Base-by-base conservation (phyloP, 306 rosid genomes). In the Rubus idaeus region DNA sequence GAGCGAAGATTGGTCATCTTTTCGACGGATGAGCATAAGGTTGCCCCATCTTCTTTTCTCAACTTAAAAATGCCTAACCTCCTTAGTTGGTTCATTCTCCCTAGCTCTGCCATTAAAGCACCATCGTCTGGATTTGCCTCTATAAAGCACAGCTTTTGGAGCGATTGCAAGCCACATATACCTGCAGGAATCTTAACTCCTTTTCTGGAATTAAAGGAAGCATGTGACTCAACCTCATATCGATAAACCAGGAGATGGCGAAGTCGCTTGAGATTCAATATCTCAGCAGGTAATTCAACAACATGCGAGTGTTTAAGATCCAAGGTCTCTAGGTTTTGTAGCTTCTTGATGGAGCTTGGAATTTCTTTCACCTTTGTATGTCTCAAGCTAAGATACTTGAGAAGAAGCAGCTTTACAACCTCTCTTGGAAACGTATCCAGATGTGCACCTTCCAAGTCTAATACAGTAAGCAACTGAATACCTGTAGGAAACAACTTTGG, bases 111-210 rank as follows among this genome's bases (percentile, higher is more conserved):
- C 37, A 86, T 23, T 16, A 82, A 11, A 17, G 37, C 26, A 62
- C 53, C 6, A 10, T 66, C 67, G 5, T 20, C 58, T 30, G 51
- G 70, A 61, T 76, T 58, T n/a, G 63, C 87, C 40, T 80, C 85
- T 20, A 86, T 46, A 10, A 26, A 17, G 64, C 81, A 63, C 17
- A 83, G 85, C 85, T 83, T 86, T 63, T 80, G 87, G 47, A 86
- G 75, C 0, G 50, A 75, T 16, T 14, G 41, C 26, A 86, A 73
- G 44, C 51, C 8, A 37, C 82, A 78, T 8, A 86, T 70, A 26
- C 81, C 70, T 20, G 71, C 26, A 62, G 68, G 52, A 16, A 75
- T 69, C 51, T 71, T 80, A 2, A 80, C 83, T 53, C 85, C 87
- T 17, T n/a, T 4, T 57, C 42, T 78, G 69, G 57, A 44, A 44